Conservation (phyloP, 371 early-diverging fungal genomes). For the Actinomortierella wolfii region DNA sequence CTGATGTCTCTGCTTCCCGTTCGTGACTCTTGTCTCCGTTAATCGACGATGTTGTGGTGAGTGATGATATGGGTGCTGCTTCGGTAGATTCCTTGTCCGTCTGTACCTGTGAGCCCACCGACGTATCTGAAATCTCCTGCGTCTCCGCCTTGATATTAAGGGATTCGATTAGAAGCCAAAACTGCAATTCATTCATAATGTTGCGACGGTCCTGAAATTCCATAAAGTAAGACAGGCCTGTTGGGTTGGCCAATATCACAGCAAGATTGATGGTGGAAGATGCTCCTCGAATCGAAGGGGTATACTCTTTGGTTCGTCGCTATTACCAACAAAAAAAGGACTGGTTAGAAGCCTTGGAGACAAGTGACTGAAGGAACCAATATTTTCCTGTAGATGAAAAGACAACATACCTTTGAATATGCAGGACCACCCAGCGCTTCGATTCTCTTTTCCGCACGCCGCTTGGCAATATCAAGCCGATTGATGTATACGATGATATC, state of each 20-base stretch:
- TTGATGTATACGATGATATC: constrained; percentile 76
- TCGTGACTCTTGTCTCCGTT: background rate
- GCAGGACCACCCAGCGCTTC: constrained; percentile 61
- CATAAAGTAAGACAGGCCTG: constrained; percentile 77
- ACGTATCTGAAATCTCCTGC: background rate
- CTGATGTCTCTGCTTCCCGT: constrained; percentile 6
- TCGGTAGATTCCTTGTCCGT: constrained; percentile 1
- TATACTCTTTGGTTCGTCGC: constrained; percentile 20
- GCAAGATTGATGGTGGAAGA: constrained; percentile 21
- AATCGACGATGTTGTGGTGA: constrained; percentile 15
- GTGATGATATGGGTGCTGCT: constrained; percentile 9
- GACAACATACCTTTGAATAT: constrained; percentile 47
- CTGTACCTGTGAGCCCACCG: constrained; percentile 4
- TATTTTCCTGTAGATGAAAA: background rate
- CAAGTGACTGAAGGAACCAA: constrained; percentile 32
- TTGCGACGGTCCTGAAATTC: constrained; percentile 82
- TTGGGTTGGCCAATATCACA: constrained; percentile 55
- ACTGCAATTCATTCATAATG: constrained; percentile 69
- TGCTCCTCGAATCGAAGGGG: constrained; percentile 15
- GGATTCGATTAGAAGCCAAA: constrained; percentile 78
- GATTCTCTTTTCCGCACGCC: constrained; percentile 76
- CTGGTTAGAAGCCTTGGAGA: background rate
- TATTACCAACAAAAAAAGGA: too few relatives aligned
- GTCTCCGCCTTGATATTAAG: constrained; percentile 50
- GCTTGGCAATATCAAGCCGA: constrained; percentile 72